Conservation (phyloP, 805 yeast genomes). For the Ogataea trehalophila region DNA sequence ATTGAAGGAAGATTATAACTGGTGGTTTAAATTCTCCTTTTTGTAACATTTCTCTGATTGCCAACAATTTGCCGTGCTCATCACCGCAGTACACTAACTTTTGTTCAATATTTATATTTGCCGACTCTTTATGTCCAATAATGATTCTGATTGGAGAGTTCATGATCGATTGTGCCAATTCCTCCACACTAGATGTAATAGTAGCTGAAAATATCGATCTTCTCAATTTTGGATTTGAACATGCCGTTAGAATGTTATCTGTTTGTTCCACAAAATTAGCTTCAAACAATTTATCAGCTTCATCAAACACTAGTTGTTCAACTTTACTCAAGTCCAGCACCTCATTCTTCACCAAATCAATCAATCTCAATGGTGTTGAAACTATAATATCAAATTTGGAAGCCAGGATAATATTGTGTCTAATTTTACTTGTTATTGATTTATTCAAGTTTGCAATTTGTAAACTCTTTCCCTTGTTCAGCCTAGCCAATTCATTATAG, state of each 20-base stretch:
- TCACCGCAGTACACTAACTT: conserved; percentile 80
- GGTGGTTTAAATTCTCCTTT: conserved; percentile 90
- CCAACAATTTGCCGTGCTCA: conserved; percentile 93
- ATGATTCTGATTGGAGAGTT: conserved; percentile 77
- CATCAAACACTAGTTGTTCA: conserved; percentile 83
- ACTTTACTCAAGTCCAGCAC: conserved; percentile 58
- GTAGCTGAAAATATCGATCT: conserved; percentile 94
- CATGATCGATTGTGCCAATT: conserved; percentile 82
- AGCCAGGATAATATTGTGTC: conserved; percentile 52
- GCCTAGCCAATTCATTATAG: conserved; percentile 55
- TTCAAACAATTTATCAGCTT: conserved; percentile 92
- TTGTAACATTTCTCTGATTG: conserved; percentile 82
- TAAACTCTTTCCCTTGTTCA: conserved; percentile 53
- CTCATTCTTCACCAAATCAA: conserved; percentile 66
- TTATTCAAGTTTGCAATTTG: conserved; percentile 65
- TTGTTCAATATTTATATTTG: conserved; percentile 79
- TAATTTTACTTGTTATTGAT: conserved; percentile 63
- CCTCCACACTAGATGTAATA: conserved; percentile 89
- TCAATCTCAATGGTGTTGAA: conserved; percentile 83
- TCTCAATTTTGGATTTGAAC: conserved; percentile 47
- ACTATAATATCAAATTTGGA: conserved; percentile 75
- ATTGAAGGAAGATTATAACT: conserved; percentile 84
- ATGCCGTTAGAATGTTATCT: conserved; percentile 68
- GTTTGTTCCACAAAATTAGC: conserved; percentile 85
- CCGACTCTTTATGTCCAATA: conserved; percentile 92